Evolutionary conservation across 129 eudicot species (phyloP), one percentile per base, ranked within the genome.

Genomic region (Heracleum sosnowskyi): DNA sequence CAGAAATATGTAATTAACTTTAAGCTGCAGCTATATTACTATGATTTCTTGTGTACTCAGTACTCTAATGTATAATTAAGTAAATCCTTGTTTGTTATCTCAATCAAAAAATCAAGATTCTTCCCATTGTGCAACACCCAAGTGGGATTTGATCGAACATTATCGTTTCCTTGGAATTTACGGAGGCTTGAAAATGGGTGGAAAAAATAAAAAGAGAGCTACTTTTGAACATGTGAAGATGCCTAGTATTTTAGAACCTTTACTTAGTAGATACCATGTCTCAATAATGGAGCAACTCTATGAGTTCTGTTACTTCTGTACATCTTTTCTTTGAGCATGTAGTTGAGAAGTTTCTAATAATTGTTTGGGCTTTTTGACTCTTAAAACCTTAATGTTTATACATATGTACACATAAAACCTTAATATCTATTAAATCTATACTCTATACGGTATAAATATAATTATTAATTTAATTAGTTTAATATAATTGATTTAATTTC

Each of bases 201-300:
- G 15, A 4, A 40, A 37, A 28, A 71, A 20, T 36, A 22, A 39
- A 72, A 24, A 44, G 26, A 71, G 1, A 72, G 29, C 26, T 20
- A 72, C 31, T 37, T 20, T 34, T 34, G 76, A 40, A 40, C 51
- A 72, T 72, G 76, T 40, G 28, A n/a, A 72, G 76, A 72, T 72
- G 76, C 76, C 49, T 37, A n/a, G n/a, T 72, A 1, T 4, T 40
- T n/a, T n/a, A n/a, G 31, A 18, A 24, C 26, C 47, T 72, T 33
- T 24, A 72, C 49, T n/a, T 37, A 40, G 18, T 31, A 37, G 75
- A 71, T 71, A 24, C 34, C 49, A 24, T 72, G 34, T 72, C 46
- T 72, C 49, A 40, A 72, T 40, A 72, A 40, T 72, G 47, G 74
- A 37, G 45, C 7, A 36, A 36, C 44, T 37, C 20, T 36, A n/a